Percentiles rank a stretch among this genome's conserved stretches.
Evolutionary conservation across 225 moss, liverwort and hornwort species (phyloP).

Genomic region (Bryum argenteum): DNA sequence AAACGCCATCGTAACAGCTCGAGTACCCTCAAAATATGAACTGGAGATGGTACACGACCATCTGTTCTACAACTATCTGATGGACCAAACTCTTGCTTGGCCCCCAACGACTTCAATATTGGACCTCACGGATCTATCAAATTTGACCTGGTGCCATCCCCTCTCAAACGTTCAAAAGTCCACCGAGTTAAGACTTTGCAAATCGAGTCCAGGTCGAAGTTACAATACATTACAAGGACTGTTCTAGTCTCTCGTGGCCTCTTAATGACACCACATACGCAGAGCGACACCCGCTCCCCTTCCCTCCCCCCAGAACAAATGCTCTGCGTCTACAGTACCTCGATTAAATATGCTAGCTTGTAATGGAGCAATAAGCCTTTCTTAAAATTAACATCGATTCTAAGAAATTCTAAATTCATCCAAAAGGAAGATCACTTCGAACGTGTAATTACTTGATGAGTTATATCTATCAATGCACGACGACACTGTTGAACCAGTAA

Average conservation of each 20-base stretch:
- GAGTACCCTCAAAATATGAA: too few species aligned
- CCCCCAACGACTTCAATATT: too few species aligned
- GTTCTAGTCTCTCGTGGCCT: not conserved
- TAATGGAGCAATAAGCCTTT: conserved; percentile 32
- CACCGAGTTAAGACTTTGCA: too few species aligned
- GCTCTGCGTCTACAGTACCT: conserved; percentile 11
- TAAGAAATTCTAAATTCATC: not conserved
- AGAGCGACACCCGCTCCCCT: conserved; percentile 1
- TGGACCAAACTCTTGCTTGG: too few species aligned
- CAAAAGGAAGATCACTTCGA: conserved; percentile 52
- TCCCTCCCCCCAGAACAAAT: conserved; percentile 3
- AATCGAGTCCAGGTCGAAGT: too few species aligned
- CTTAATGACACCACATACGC: not conserved
- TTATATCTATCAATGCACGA: conserved; percentile 76
- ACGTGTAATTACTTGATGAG: conserved; percentile 70
- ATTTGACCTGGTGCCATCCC: too few species aligned
- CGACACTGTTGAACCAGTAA: conserved; percentile 75
- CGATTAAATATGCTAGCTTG: conserved; percentile 25
- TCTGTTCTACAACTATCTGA: too few species aligned
- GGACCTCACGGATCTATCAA: too few species aligned
- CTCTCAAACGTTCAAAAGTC: too few species aligned
- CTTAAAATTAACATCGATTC: conserved; percentile 24
- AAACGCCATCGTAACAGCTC: too few species aligned
- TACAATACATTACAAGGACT: not conserved
- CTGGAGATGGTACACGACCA: too few species aligned